Conservation (phyloP, 2,329 filamentous ascomycete genomes). For the Xylariaceae sp. region DNA sequence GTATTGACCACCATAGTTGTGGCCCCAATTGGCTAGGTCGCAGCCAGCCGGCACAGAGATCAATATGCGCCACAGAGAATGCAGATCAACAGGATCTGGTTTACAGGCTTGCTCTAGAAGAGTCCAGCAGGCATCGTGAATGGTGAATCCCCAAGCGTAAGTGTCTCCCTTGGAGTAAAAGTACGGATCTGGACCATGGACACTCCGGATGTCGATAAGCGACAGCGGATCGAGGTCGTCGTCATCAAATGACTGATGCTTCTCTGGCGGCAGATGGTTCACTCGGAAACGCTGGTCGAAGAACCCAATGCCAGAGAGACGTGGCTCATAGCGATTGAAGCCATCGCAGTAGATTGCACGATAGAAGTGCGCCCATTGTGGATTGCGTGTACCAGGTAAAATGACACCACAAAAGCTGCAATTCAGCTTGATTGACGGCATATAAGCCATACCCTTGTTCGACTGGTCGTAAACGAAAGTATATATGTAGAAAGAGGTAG, state of each 20-base stretch:
- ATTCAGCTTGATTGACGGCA: no score
- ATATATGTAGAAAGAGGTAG: no score
- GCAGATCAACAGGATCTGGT: conserved; percentile 19
- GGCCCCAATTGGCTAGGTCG: conserved; percentile 24
- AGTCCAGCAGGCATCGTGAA: conserved; percentile 27
- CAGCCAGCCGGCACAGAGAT: conserved; percentile 21
- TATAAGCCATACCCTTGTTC: no score
- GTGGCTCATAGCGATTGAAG: conserved; percentile 9
- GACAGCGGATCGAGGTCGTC: conserved; percentile 7
- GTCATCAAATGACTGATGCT: conserved; percentile 22
- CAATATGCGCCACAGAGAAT: conserved; percentile 24
- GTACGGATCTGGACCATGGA: conserved; percentile 14
- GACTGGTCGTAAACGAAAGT: no score
- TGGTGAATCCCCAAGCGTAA: conserved; percentile 25
- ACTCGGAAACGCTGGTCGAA: conserved; percentile 8
- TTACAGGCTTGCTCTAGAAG: conserved; percentile 22
- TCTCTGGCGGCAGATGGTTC: conserved; percentile 17
- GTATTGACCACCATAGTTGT: conserved; percentile 26
- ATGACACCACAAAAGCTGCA: conserved; percentile 25
- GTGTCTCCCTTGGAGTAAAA: conserved; percentile 5
- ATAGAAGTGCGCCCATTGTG: conserved; percentile 20
- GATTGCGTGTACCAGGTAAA: conserved; percentile 13
- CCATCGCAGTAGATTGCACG: conserved; percentile 24
- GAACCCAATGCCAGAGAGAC: conserved; percentile 23
- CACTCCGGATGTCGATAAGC: conserved; percentile 18